These are phyloP conservation scores for Alternaria ventricosa DNA, from an alignment of 2,329 filamentous ascomycete genomes.

Conservation along the genomic window DNA sequence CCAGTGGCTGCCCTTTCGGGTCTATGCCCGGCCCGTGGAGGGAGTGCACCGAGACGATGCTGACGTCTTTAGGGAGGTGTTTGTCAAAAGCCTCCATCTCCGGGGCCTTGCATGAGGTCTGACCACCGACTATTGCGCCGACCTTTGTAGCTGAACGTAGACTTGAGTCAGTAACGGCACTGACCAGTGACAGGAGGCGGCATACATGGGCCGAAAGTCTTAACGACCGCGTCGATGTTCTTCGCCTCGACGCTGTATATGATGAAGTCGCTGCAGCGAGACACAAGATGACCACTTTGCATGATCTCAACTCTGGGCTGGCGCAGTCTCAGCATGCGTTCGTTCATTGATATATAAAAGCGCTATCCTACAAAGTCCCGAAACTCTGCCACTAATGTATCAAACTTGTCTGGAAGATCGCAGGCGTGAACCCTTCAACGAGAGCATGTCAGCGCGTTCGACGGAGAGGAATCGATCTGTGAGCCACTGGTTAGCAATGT, in stretches of 20 bases:
- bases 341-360: slow-evolving; percentile 46
- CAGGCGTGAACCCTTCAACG: slow-evolving; percentile 84
- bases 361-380: slow-evolving; percentile 77
- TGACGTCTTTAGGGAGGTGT: slow-evolving; percentile 84
- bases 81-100: slow-evolving; percentile 93
- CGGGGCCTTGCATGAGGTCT: slow-evolving; percentile 97
- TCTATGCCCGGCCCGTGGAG: slow-evolving; percentile 93
- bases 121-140: slow-evolving; percentile 92
- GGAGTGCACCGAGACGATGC: slow-evolving; percentile 95
- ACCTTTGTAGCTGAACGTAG: slow-evolving; percentile 79
- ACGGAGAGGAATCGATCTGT: slow-evolving; percentile 23
- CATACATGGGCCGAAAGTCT: slow-evolving; percentile 91
- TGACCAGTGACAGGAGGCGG: slow-evolving; percentile 19
- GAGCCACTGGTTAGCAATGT: slow-evolving; percentile 44
- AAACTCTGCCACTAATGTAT: slow-evolving; percentile 81
- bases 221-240: slow-evolving; percentile 85
- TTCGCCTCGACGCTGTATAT: slow-evolving; percentile 98
- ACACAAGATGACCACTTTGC: slow-evolving; percentile 93
- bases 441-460: slow-evolving; percentile 28
- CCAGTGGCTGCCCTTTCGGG: slow-evolving; percentile 85
- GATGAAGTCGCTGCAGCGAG: slow-evolving; percentile 95
- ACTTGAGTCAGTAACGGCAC: slow-evolving; percentile 10
- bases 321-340: slow-evolving; percentile 54
- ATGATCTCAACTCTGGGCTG: slow-evolving; percentile 85
- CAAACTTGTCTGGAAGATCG: slow-evolving; percentile 88